These are phyloP conservation scores for Scytalidium sp. DNA, from an alignment of 2,329 filamentous ascomycete genomes.

Conservation along the genomic window DNA sequence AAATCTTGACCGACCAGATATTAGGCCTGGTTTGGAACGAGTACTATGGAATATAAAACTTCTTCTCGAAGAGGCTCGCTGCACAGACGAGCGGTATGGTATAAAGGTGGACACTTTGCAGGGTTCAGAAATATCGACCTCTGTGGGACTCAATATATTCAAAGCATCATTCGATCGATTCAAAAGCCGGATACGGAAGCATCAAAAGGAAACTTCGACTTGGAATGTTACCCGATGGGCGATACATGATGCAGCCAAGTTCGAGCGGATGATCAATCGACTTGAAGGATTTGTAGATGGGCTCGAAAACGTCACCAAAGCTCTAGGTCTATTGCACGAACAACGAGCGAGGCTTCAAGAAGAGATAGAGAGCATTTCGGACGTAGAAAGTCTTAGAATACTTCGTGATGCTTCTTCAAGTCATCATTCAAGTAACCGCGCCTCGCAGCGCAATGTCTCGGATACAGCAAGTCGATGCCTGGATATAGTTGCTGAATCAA, in stretches of 20 bases:
- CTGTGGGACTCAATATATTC: constrained; percentile 13
- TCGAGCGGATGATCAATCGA: constrained; percentile 13
- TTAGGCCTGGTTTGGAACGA: constrained; percentile 4
- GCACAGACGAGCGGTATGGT: constrained; percentile 6
- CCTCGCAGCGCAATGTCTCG: constrained; percentile 6
- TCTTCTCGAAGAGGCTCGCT: constrained; percentile 4
- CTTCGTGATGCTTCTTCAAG: constrained; percentile 13
- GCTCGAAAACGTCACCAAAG: constrained; percentile 17
- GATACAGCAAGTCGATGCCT: constrained; percentile 14
- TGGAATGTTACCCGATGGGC: constrained; percentile 20
- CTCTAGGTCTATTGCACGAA: constrained; percentile 12
- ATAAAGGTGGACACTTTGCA: background rate
- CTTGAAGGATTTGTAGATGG: constrained; percentile 18
- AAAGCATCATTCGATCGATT: constrained; percentile 17
- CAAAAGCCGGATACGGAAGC: constrained; percentile 10
- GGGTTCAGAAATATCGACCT: background rate
- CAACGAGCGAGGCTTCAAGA: constrained; percentile 12
- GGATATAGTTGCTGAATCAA: constrained; percentile 1
- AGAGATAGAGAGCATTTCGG: constrained; percentile 19
- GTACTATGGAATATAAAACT: constrained; percentile 9
- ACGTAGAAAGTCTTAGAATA: constrained; percentile 16
- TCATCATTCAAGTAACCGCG: constrained; percentile 5
- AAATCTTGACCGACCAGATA: constrained; percentile 8
- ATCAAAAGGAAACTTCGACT: constrained; percentile 16
- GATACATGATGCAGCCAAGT: constrained; percentile 16